Percentiles rank a stretch among this genome's conserved stretches.
Evolutionary conservation across 805 yeast species (phyloP).

Genomic region (Nakazawaea siamensis): DNA sequence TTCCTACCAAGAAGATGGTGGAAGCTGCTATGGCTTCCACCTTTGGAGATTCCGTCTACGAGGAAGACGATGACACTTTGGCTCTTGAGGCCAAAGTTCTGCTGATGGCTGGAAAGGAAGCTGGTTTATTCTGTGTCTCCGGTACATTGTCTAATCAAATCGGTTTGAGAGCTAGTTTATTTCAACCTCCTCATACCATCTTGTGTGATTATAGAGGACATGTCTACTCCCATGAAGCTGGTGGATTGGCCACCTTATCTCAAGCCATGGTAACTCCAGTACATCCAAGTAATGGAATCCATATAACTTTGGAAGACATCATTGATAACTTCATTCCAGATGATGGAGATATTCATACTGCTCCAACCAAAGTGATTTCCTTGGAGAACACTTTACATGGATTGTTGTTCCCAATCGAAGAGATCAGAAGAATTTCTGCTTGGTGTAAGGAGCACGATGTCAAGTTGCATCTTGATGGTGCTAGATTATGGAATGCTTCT

Average conservation of each 20-base stretch:
- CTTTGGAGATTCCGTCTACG: conserved; percentile 84
- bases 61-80: conserved; percentile 68
- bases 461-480: conserved; percentile 84
- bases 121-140: conserved; percentile 76
- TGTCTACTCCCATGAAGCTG: conserved; percentile 79
- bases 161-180: conserved; percentile 66
- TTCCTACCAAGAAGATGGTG: conserved; percentile 71
- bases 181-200: conserved; percentile 80
- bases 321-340: conserved; percentile 51
- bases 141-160: conserved; percentile 91
- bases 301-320: conserved; percentile 77
- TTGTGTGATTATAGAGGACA: conserved; percentile 85
- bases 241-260: conserved; percentile 81
- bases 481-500: conserved; percentile 90
- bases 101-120: conserved; percentile 65
- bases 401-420: conserved; percentile 69
- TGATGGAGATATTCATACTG: conserved; percentile 78
- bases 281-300: conserved; percentile 63
- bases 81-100: conserved; percentile 59
- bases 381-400: conserved; percentile 90
- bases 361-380: conserved; percentile 80
- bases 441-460: conserved; percentile 59
- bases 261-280: conserved; percentile 91
- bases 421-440: conserved; percentile 57
- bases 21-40: conserved; percentile 49